phyloP scores from a whole-genome alignment of 78 protist genomes.

The slime mould (Dictyostelium discoideum) region DNA sequence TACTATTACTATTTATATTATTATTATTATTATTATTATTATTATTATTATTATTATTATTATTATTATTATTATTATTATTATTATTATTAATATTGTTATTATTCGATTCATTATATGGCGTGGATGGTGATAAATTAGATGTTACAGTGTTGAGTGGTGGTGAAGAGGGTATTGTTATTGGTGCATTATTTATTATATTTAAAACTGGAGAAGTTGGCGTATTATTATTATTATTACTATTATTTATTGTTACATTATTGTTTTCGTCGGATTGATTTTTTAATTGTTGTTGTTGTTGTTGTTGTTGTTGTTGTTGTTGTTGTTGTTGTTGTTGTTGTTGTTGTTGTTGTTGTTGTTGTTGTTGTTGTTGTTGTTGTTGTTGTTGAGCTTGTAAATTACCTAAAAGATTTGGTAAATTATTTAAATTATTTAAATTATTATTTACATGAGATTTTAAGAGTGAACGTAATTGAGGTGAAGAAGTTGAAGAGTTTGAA shows the following conservation, averaged over 20 bases:
- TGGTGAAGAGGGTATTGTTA: not conserved
- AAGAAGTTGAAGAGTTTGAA: not conserved
- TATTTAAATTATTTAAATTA: not conserved
- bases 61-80: not conserved
- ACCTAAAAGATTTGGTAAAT: not conserved
- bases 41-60: not conserved
- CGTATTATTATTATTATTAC: not conserved
- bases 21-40: not conserved
- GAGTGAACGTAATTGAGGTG: slow-evolving; percentile 43
- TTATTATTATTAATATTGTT: not conserved
- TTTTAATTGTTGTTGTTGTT: not conserved
- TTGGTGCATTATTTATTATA: not conserved
- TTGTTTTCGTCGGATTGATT: not conserved
- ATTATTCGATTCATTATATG: not conserved
- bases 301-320: not conserved
- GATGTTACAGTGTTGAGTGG: not conserved
- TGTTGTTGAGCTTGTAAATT: not conserved
- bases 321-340: not conserved
- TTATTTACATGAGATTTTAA: slow-evolving; percentile 31
- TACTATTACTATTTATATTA: no score
- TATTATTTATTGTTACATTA: not conserved
- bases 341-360: not conserved
- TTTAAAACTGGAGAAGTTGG: not conserved
- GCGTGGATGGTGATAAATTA: not conserved
- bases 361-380: not conserved